Evolutionary conservation across 306 rosid species (phyloP), one percentile per base, ranked within the genome.

Genomic region (Corylus heterophylla): DNA sequence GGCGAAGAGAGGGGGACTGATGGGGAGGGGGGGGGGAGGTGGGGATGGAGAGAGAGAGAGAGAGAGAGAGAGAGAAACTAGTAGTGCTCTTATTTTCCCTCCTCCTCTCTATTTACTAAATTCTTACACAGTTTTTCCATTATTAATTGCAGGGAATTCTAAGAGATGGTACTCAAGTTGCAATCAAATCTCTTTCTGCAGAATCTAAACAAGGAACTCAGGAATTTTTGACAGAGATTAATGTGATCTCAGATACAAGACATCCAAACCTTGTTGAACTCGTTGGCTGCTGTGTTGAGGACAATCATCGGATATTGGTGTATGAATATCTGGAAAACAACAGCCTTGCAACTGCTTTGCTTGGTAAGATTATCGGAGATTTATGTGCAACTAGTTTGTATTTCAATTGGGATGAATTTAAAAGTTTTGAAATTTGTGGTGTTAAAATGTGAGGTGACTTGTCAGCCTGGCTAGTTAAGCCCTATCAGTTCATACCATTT

Each of bases 211-310:
- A 94, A 83, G 98, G 98, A 83, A 75, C 83, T 45, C 79, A 66
- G 55, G 97, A 94, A 83, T 94, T 94, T 76, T 83, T 94, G 89
- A 92, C 98, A 35, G 98, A 94, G 84, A 87, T 89, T 51, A 90
- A 86, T 73, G 68, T 84, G 75, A 92, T 94, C 81, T 88, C 97
- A 22, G 85, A 81, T 37, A 88, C 80, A 79, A 77, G 82, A 69
- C 98, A 92, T 85, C 92, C 97, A 68, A 91, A 94, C 84, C 98
- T 94, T 44, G 95, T 94, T 70, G 83, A 87, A 80, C 86, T 92
- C 45, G 51, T 94, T 76, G 98, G 98, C 79, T 94, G 94, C 83
- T 94, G 98, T 45, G 76, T 88, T 45, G 98, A 92, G 87, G 97
- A 73, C 54, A 84, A 54, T 70, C 88, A 88, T 79, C 89, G 93